Conservation (phyloP, 306 rosid genomes). For the Prunus mira region DNA sequence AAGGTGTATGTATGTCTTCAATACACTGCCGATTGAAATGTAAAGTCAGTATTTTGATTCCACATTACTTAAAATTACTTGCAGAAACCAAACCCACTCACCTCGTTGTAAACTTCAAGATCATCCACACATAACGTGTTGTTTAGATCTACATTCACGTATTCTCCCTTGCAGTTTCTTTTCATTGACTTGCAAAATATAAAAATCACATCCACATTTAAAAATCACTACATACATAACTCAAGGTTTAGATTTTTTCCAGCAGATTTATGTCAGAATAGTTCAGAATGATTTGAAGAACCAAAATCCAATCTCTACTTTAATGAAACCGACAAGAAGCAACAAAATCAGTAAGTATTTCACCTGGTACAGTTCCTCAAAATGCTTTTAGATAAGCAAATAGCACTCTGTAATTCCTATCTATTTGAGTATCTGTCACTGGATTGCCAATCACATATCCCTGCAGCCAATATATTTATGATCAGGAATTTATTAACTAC, state of each 20-base stretch:
- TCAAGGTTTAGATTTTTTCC: too few species aligned
- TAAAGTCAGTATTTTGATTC: neutral
- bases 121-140: neutral
- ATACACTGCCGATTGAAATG: conserved; percentile 12
- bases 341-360: too few species aligned
- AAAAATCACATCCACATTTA: too few species aligned
- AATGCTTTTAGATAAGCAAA: conserved; percentile 6
- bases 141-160: neutral
- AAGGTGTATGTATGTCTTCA: neutral
- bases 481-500: neutral
- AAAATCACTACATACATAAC: too few species aligned
- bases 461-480: neutral
- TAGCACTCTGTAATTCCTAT: neutral
- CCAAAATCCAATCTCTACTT: too few species aligned
- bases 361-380: conserved; percentile 11
- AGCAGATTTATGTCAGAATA: too few species aligned
- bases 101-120: neutral
- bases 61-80: neutral
- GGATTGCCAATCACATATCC: conserved; percentile 28
- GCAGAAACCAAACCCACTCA: neutral
- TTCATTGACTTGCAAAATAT: too few species aligned
- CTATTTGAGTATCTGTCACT: neutral
- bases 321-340: too few species aligned
- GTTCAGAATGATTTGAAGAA: too few species aligned
- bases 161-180: neutral